phyloP scores from a whole-genome alignment of 352 stramenopile genomes.

The Phytophthora melonis region DNA sequence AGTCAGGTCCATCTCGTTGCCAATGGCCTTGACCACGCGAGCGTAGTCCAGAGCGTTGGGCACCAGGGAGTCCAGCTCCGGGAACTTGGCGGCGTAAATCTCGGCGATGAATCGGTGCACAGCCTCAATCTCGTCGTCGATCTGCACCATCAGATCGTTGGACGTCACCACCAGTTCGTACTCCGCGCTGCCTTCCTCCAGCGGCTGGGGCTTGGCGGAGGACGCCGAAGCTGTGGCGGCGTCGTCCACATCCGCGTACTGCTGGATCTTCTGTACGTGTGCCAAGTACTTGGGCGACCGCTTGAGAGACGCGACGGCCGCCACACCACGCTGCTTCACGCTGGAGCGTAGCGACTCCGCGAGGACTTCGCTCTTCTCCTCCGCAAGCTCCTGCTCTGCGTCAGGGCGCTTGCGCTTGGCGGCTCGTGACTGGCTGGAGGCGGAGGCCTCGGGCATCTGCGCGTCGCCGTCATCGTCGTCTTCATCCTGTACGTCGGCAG shows the following conservation, averaged over 20 bases:
- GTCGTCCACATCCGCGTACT: conserved; percentile 53
- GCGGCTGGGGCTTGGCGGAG: conserved; percentile 37
- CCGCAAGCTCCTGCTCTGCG: conserved; percentile 20
- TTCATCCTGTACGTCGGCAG: conserved; percentile 19
- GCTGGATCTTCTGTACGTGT: conserved; percentile 76
- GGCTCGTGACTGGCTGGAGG: conserved; percentile 1
- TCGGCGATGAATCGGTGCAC: conserved; percentile 94
- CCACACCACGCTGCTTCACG: conserved; percentile 64
- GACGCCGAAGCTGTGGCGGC: conserved; percentile 7
- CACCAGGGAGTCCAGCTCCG: conserved; percentile 95
- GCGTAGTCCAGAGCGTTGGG: conserved; percentile 94
- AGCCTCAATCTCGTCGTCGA: conserved; percentile 93
- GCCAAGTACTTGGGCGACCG: conserved; percentile 74
- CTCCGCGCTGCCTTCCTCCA: conserved; percentile 73
- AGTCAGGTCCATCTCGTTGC: conserved; percentile 95
- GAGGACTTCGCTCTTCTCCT: conserved; percentile 41
- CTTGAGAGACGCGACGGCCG: conserved; percentile 75
- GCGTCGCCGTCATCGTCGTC: conserved; percentile 32
- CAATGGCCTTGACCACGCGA: conserved; percentile 91
- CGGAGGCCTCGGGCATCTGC: conserved; percentile 15
- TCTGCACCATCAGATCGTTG: conserved; percentile 94
- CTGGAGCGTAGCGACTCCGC: conserved; percentile 50
- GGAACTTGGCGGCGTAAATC: conserved; percentile 94
- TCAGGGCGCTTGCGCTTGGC: conserved; percentile 38
- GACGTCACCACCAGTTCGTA: conserved; percentile 91